phyloP scores from a whole-genome alignment of 352 stramenopile genomes.

The Phytophthora macrochlamydospora region DNA sequence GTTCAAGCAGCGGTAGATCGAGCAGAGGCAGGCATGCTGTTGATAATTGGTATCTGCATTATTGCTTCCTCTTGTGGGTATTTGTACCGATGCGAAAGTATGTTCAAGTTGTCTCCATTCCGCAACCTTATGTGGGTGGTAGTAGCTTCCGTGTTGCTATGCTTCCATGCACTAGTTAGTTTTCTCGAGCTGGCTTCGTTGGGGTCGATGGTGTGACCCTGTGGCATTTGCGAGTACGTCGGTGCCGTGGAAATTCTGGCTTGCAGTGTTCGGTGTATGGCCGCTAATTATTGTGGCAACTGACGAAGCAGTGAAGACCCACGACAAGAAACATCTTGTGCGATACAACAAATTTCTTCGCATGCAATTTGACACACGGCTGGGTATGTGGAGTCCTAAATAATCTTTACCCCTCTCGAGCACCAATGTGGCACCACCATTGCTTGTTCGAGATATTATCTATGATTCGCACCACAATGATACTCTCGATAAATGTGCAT shows the following conservation, averaged over 20 bases:
- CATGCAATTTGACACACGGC: constrained; percentile 89
- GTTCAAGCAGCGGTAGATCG: constrained; percentile 71
- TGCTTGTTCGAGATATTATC: no score
- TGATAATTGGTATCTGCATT: constrained; percentile 70
- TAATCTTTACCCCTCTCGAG: constrained; percentile 25
- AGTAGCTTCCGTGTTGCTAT: constrained; percentile 41
- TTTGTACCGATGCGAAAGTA: constrained; percentile 77
- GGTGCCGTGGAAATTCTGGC: constrained; percentile 74
- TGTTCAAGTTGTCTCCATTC: constrained; percentile 67
- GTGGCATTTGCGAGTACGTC: constrained; percentile 42
- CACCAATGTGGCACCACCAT: no score
- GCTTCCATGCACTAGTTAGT: constrained; percentile 58
- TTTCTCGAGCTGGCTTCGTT: constrained; percentile 45
- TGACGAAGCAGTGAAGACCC: constrained; percentile 75
- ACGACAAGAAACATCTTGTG: constrained; percentile 75
- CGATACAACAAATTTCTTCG: constrained; percentile 87
- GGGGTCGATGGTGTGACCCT: constrained; percentile 59
- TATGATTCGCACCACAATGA: no score
- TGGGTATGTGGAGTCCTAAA: constrained; percentile 90
- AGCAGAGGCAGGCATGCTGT: constrained; percentile 75
- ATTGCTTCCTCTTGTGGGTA: constrained; percentile 75
- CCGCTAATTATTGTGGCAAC: constrained; percentile 60
- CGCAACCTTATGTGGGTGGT: constrained; percentile 75
- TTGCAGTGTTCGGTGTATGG: constrained; percentile 53
- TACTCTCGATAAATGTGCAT: no score